Conservation (phyloP, 1,284 basidiomycete genomes). For the Moesziomyces sp. region DNA sequence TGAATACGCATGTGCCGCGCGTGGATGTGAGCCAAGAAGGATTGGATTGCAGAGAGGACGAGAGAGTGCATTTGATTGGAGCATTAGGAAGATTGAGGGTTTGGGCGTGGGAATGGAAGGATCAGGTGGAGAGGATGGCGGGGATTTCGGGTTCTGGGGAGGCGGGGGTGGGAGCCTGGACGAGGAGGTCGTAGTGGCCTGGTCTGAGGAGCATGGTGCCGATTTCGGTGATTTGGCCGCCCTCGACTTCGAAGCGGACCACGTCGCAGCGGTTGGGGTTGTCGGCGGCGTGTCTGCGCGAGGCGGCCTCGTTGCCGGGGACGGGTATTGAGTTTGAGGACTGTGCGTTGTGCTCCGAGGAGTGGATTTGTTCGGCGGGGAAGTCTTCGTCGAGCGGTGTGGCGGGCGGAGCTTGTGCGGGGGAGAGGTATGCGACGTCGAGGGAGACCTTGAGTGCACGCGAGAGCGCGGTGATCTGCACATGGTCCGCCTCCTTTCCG, state of each 20-base stretch:
- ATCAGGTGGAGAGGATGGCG: constrained; percentile 21
- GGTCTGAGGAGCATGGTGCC: constrained; percentile 52
- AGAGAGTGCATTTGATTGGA: too few species aligned
- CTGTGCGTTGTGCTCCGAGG: neutral
- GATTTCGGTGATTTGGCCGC: constrained; percentile 55
- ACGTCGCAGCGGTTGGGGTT: constrained; percentile 53
- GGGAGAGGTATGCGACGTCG: constrained; percentile 59
- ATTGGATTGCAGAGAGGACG: too few species aligned
- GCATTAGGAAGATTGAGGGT: too few species aligned
- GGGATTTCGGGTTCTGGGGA: constrained; percentile 52
- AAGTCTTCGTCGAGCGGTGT: constrained; percentile 41
- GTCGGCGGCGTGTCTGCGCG: constrained; percentile 16
- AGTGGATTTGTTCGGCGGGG: constrained; percentile 17
- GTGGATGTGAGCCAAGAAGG: too few species aligned
- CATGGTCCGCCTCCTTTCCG: constrained; percentile 63
- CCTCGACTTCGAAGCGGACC: constrained; percentile 56
- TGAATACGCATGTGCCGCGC: too few species aligned
- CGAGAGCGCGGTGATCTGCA: constrained; percentile 62
- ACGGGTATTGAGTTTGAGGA: constrained; percentile 29
- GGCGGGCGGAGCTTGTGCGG: constrained; percentile 45
- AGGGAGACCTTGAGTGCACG: constrained; percentile 51
- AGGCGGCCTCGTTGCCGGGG: constrained; percentile 30
- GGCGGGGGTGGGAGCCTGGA: constrained; percentile 46
- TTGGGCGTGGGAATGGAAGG: neutral
- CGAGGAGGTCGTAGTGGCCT: constrained; percentile 58